A percentile compares a stretch with the other conserved stretches of the same genome.
Evolutionary conservation across 1,284 basidiomycete genomes (phyloP).

Genomic region (Irpex sp.): DNA sequence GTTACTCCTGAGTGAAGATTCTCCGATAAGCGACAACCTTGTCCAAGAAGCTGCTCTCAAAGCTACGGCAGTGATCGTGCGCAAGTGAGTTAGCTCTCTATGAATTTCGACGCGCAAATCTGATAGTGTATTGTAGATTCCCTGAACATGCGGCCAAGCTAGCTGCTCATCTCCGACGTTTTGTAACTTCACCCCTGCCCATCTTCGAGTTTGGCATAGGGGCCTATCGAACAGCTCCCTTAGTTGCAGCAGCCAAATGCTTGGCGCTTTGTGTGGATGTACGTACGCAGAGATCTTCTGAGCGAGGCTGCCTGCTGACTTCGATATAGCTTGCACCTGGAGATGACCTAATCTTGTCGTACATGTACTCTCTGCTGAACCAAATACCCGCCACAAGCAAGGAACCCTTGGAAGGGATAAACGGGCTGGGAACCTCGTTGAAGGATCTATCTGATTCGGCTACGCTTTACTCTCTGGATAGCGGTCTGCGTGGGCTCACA

Average conservation of each 20-base stretch:
- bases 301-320: background rate
- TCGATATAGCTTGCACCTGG: slow-evolving; percentile 69
- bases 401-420: slow-evolving; percentile 58
- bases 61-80: slow-evolving; percentile 75
- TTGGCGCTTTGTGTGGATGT: slow-evolving; percentile 88
- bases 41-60: slow-evolving; percentile 87
- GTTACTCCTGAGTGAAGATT: slow-evolving; percentile 76
- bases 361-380: slow-evolving; percentile 94
- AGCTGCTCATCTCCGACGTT: slow-evolving; percentile 81
- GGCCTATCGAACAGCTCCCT: slow-evolving; percentile 68
- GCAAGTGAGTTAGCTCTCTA: slow-evolving; percentile 52
- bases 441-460: slow-evolving; percentile 37
- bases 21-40: slow-evolving; percentile 76
- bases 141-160: slow-evolving; percentile 75
- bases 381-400: slow-evolving; percentile 82
- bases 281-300: slow-evolving; percentile 13
- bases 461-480: slow-evolving; percentile 53
- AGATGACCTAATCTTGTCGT: slow-evolving; percentile 90
- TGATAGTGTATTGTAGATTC: slow-evolving; percentile 49
- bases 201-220: slow-evolving; percentile 83
- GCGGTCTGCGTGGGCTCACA: slow-evolving; percentile 59
- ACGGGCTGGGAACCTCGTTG: slow-evolving; percentile 35
- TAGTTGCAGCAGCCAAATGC: slow-evolving; percentile 85
- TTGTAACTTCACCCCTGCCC: slow-evolving; percentile 84
- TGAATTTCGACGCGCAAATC: background rate